A percentile compares a stretch with the other conserved stretches of the same genome.
These are phyloP conservation scores for Penicillium sp. DNA, from an alignment of 2,329 filamentous ascomycete genomes.

Conservation along the genomic window DNA sequence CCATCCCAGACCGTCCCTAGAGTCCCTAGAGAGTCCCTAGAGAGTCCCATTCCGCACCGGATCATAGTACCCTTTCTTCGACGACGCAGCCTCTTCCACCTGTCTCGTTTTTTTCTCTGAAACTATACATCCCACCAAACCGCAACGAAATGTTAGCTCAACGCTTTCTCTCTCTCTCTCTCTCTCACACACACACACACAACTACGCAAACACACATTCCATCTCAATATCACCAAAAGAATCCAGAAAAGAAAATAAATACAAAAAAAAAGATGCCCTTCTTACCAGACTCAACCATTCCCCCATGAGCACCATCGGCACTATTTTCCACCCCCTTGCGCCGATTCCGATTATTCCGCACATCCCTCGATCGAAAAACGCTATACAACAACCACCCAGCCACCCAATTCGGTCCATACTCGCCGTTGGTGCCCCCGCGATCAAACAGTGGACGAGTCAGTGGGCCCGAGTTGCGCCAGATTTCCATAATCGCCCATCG, in stretches of 20 bases:
- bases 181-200: neutral
- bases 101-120: conserved; percentile 21
- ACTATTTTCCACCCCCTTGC: conserved; percentile 27
- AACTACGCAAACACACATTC: neutral
- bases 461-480: conserved; percentile 35
- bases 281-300: conserved; percentile 13
- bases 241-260: too few species aligned
- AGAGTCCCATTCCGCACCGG: conserved; percentile 35
- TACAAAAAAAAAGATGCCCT: too few species aligned
- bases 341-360: conserved; percentile 42
- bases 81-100: conserved; percentile 19
- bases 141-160: neutral
- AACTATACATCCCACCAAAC: conserved; percentile 4
- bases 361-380: conserved; percentile 44
- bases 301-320: conserved; percentile 2
- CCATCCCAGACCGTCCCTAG: too few species aligned
- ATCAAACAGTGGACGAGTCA: conserved; percentile 37
- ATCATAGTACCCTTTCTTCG: conserved; percentile 37
- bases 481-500: conserved; percentile 40
- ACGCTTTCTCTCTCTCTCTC: neutral
- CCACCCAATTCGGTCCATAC: conserved; percentile 44
- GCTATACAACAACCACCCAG: conserved; percentile 43
- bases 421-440: conserved; percentile 38
- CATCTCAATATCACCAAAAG: neutral
- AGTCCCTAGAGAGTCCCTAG: conserved; percentile 13